Evolutionary conservation across 2,329 filamentous ascomycete genomes (phyloP), one percentile per base, ranked within the genome.

Genomic region (Didymella lethalis): DNA sequence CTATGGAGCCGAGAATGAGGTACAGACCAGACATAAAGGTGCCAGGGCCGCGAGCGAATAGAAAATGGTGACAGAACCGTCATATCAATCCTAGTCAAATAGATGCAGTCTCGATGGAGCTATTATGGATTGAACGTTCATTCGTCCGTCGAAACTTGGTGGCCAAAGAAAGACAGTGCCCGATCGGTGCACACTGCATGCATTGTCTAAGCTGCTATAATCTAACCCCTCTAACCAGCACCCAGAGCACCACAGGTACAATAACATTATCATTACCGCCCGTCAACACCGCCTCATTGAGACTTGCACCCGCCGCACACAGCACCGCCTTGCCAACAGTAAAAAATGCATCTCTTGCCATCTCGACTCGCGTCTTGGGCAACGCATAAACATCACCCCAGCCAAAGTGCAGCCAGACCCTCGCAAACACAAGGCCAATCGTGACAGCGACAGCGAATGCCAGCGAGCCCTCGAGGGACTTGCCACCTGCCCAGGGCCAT

Each of bases 261-360:
- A 98, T 89, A 18, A 99, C 95, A 82, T 99, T 99, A 82, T 99
- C 95, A 77, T 99, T 99, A 29, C 94, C 95, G 2, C 95, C 95
- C 14, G 95, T 98, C 64, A 99, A 80, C 46, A 97, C 94, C 26
- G 95, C 93, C 80, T 99, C 95, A 51, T 95, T 96, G 67, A 97
- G 83, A 77, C 93, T 97, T 28, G 93, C 92, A 57, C 93, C 86
- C 8, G 50, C 63, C 5, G 91, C 93, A 64, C 93, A 96, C 47
- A 91, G 72, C 4, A 83, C 81, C 11, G 90, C 87, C 72, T 94
- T 95, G 18, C 66, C 67, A 26, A 79, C 53, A 14, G 80, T 76
- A 29, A 74, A 68, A 1, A 68, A 32, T 25, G 60, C 64, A 34
- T 57, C 66, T 12, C 67, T 62, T 68, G 54, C 34, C 71, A 71